A percentile compares a stretch with the other conserved stretches of the same genome.
phyloP scores from a whole-genome alignment of 352 stramenopile species.

The Phytopythium ostracodes region DNA sequence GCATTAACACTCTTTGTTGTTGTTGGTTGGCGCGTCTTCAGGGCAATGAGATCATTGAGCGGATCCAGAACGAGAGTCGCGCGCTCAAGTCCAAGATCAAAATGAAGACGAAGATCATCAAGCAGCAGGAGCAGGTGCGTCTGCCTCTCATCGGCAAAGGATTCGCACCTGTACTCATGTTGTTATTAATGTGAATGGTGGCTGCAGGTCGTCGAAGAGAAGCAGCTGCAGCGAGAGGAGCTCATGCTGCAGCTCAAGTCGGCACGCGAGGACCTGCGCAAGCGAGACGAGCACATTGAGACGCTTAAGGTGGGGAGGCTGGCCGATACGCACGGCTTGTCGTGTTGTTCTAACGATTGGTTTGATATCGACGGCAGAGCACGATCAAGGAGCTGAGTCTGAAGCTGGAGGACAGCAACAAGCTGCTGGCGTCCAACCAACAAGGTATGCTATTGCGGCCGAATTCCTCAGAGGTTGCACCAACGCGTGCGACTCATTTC shows the following conservation, averaged over 20 bases:
- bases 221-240: constrained; percentile 69
- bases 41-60: constrained; percentile 89
- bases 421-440: constrained; percentile 84
- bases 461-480: background rate
- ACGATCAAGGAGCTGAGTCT: constrained; percentile 70
- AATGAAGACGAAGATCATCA: constrained; percentile 88
- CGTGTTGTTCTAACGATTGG: background rate
- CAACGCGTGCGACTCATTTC: background rate
- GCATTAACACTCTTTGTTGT: background rate
- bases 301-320: constrained; percentile 41
- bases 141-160: too few species aligned
- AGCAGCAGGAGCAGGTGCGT: constrained; percentile 70
- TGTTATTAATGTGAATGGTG: too few species aligned
- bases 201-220: constrained; percentile 57
- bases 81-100: constrained; percentile 76
- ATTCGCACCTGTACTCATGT: too few species aligned
- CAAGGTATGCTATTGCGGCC: constrained; percentile 51
- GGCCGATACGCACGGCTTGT: background rate
- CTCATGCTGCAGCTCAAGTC: constrained; percentile 56
- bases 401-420: constrained; percentile 88
- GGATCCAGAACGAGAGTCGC: constrained; percentile 82
- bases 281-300: constrained; percentile 62
- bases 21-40: constrained; percentile 15
- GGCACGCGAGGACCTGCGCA: constrained; percentile 60
- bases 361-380: constrained; percentile 22